A percentile compares a stretch with the other conserved stretches of the same genome.
phyloP scores from a whole-genome alignment of 192 early-diverging fungal genomes.

The Linderina pennispora region DNA sequence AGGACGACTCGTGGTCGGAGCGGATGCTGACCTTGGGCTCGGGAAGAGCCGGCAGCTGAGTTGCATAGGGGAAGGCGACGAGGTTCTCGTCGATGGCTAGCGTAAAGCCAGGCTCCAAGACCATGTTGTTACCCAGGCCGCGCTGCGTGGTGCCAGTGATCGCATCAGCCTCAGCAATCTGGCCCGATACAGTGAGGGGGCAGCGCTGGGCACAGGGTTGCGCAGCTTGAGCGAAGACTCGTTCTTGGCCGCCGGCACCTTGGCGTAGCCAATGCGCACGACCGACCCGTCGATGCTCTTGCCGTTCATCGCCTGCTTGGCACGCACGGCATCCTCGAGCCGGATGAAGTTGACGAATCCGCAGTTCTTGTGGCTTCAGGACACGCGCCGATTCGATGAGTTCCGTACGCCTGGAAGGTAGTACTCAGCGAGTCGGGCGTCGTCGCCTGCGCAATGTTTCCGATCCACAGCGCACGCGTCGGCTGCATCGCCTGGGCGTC shows the following conservation, averaged over 20 bases:
- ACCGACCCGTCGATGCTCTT: constrained; percentile 78
- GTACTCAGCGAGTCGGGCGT: constrained; percentile 65
- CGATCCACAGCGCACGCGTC: constrained; percentile 65
- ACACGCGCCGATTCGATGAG: constrained; percentile 93
- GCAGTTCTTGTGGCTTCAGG: constrained; percentile 92
- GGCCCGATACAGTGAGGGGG: constrained; percentile 38
- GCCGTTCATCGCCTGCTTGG: constrained; percentile 80
- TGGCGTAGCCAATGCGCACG: constrained; percentile 94
- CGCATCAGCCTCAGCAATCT: constrained; percentile 36
- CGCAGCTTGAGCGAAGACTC: constrained; percentile 34
- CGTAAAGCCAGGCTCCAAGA: constrained; percentile 38
- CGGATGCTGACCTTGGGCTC: constrained; percentile 11
- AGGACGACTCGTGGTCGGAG: constrained; percentile 1
- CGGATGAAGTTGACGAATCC: constrained; percentile 94
- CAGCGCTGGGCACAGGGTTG: constrained; percentile 44
- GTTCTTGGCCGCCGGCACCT: constrained; percentile 66
- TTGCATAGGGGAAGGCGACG: constrained; percentile 41
- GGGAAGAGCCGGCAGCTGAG: constrained; percentile 35
- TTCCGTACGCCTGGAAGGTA: constrained; percentile 75
- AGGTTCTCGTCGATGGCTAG: constrained; percentile 47
- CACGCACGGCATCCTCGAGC: constrained; percentile 86
- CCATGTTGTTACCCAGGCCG: constrained; percentile 26
- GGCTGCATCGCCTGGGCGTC: constrained; percentile 54
- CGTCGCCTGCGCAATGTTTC: constrained; percentile 81
- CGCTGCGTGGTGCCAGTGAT: constrained; percentile 25